Conservation (phyloP, 2,329 filamentous ascomycete genomes). For the Claviceps monticola region DNA sequence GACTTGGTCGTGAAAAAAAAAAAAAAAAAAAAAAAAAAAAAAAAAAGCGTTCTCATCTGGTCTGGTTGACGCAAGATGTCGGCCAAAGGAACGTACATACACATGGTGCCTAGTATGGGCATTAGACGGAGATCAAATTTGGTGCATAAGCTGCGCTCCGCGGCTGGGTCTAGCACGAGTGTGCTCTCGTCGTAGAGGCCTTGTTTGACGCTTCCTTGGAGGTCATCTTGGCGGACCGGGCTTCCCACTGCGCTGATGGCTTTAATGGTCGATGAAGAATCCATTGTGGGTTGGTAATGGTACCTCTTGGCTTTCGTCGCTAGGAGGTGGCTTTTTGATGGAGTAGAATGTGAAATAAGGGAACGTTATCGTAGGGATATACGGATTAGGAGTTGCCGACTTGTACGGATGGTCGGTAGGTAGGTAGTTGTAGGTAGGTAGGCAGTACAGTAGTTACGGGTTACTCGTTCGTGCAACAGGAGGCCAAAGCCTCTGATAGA, state of each 20-base stretch:
- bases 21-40: background rate
- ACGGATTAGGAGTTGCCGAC: too few relatives aligned
- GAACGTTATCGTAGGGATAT: too few relatives aligned
- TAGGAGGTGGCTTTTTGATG: too few relatives aligned
- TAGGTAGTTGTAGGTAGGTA: too few relatives aligned
- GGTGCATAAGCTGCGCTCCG: slow-evolving; percentile 36
- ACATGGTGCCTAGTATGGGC: slow-evolving; percentile 42
- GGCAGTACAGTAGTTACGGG: too few relatives aligned
- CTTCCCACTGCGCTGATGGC: slow-evolving; percentile 4
- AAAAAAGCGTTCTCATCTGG: background rate
- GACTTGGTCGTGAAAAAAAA: background rate
- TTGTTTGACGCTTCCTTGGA: slow-evolving; percentile 5
- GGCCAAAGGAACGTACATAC: slow-evolving; percentile 11
- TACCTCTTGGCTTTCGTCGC: too few relatives aligned
- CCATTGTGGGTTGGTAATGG: background rate
- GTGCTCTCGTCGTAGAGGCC: slow-evolving; percentile 11
- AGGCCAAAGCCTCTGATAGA: too few relatives aligned
- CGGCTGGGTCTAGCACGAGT: slow-evolving; percentile 23
- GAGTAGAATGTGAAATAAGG: too few relatives aligned
- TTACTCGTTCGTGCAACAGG: too few relatives aligned
- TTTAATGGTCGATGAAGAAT: slow-evolving; percentile 2
- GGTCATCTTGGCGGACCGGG: slow-evolving; percentile 7
- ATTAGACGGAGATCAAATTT: slow-evolving; percentile 41
- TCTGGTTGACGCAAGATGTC: background rate
- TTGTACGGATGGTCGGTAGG: too few relatives aligned